phyloP scores from a whole-genome alignment of 176 grass and related monocot genomes.

The Triticum urartu region DNA sequence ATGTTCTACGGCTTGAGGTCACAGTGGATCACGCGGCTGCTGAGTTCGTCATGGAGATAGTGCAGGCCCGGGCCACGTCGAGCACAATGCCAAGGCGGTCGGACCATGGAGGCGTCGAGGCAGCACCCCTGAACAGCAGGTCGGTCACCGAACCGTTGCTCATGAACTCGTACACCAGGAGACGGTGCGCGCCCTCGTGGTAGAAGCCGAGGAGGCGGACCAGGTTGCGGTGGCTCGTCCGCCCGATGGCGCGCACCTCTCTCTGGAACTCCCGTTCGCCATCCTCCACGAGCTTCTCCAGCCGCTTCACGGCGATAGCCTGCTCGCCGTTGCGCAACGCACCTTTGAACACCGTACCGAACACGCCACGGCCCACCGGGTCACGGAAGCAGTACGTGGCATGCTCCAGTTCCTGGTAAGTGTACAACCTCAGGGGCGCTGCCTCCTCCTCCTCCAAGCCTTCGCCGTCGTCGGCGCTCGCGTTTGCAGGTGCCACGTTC shows the following conservation, averaged over 20 bases:
- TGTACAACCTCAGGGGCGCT: neutral
- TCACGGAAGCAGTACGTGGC: neutral
- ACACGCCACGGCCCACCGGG: neutral
- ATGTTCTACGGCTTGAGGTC: neutral
- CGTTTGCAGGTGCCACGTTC: neutral
- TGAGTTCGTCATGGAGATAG: neutral
- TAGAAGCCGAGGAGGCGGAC: neutral
- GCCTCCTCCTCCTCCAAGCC: neutral
- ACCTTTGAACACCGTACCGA: neutral
- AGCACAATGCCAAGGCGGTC: neutral
- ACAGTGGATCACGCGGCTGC: neutral
- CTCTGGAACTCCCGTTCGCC: neutral
- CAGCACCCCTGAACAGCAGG: neutral
- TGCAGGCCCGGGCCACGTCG: neutral
- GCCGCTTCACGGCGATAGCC: neutral
- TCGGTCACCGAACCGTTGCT: neutral
- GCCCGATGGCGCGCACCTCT: slow-evolving; percentile 2
- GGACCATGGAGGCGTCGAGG: neutral
- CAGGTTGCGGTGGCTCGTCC: neutral
- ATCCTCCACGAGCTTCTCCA: neutral
- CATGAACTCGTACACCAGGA: slow-evolving; percentile 1
- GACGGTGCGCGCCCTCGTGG: neutral
- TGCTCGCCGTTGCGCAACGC: neutral
- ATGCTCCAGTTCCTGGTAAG: neutral
- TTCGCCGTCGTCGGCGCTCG: neutral